These are phyloP conservation scores for Yamadazyma trypodendri DNA, from an alignment of 1,139 yeast genomes.

Conservation along the genomic window DNA sequence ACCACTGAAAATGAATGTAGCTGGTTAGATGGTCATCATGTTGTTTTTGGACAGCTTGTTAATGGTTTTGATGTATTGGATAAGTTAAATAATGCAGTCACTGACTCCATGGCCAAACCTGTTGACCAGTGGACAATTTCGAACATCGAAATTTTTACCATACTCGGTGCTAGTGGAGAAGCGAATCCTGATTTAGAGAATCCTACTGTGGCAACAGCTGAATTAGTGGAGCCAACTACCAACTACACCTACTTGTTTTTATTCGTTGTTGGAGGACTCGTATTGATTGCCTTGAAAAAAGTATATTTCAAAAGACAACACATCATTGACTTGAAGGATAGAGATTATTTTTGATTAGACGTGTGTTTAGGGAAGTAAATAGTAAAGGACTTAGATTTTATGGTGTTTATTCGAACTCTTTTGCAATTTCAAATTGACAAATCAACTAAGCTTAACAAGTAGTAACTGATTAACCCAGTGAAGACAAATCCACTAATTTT, in stretches of 20 bases:
- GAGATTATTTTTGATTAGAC: slow-evolving; percentile 18
- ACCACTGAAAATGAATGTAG: slow-evolving; percentile 26
- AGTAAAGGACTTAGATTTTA: too few species aligned
- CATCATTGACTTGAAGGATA: slow-evolving; percentile 29
- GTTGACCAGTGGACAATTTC: slow-evolving; percentile 30
- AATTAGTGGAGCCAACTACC: slow-evolving; percentile 12
- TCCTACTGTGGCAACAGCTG: slow-evolving; percentile 5
- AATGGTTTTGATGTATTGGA: slow-evolving; percentile 40
- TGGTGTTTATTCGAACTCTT: neutral
- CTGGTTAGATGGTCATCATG: slow-evolving; percentile 55
- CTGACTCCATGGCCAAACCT: slow-evolving; percentile 41
- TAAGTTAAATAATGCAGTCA: slow-evolving; percentile 34
- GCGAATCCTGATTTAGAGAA: slow-evolving; percentile 7
- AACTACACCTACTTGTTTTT: slow-evolving; percentile 18
- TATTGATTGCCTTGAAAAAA: slow-evolving; percentile 15
- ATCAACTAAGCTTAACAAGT: slow-evolving; percentile 44
- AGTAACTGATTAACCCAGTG: slow-evolving; percentile 58
- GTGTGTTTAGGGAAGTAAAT: neutral
- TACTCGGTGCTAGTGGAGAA: too few species aligned
- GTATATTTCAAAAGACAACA: slow-evolving; percentile 24
- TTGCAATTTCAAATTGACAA: slow-evolving; percentile 21
- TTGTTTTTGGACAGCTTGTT: slow-evolving; percentile 55
- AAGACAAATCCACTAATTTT: slow-evolving; percentile 66
- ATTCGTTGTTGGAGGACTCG: slow-evolving; percentile 18
- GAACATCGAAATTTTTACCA: slow-evolving; percentile 20